phyloP scores from a whole-genome alignment of 2,329 filamentous ascomycete species.

The Penicillium hordei region DNA sequence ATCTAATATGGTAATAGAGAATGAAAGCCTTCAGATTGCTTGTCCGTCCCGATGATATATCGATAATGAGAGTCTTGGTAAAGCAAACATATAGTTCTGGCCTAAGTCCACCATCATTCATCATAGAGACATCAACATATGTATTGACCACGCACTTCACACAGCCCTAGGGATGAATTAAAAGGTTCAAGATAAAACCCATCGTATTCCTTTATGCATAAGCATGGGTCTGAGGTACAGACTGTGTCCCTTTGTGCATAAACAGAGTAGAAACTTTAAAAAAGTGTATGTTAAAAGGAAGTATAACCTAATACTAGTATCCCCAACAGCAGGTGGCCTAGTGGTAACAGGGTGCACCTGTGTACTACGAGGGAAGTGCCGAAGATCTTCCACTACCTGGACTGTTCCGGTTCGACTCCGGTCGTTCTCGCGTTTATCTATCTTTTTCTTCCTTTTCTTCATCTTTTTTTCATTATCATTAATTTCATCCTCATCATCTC shows the following conservation, averaged over 20 bases:
- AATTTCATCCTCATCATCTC: no score
- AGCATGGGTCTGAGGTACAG: neutral
- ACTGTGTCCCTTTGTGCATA: no score
- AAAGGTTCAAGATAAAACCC: neutral
- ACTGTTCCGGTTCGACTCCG: neutral
- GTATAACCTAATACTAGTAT: neutral
- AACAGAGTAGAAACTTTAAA: neutral
- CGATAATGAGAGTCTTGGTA: neutral
- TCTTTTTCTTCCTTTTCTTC: no score
- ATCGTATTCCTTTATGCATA: neutral
- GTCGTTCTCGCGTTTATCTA: neutral
- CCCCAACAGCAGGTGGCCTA: neutral
- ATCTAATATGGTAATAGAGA: neutral
- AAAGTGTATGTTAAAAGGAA: neutral
- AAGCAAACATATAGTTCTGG: no score
- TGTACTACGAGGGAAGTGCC: slow-evolving; percentile 2
- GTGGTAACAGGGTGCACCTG: neutral
- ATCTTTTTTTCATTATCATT: no score
- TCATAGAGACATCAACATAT: neutral
- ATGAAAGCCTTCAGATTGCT: no score
- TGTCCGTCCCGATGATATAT: neutral
- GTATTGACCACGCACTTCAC: neutral
- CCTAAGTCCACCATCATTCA: neutral
- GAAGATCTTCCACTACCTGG: neutral
- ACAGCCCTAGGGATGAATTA: no score